Evolutionary conservation across 345 rosid species (phyloP).

Genomic region (Camelina laxa): DNA sequence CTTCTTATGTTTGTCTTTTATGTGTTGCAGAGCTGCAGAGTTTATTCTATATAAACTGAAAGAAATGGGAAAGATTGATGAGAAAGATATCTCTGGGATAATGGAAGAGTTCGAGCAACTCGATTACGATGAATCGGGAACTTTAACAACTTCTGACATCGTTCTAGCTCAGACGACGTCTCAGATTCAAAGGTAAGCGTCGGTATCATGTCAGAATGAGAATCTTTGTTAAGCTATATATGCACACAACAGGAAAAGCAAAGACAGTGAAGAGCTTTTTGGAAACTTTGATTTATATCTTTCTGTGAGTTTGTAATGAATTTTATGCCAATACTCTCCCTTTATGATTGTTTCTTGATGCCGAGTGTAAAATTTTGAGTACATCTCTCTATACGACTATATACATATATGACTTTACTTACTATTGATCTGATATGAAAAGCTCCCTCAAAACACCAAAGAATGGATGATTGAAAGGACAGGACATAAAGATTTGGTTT

Average conservation of each 20-base stretch:
- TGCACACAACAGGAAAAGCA: conserved; percentile 4
- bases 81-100: conserved; percentile 62
- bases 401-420: background rate
- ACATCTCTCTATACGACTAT: background rate
- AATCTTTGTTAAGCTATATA: background rate
- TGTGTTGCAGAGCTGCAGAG: conserved; percentile 56
- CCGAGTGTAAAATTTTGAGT: conserved; percentile 17
- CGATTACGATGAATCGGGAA: conserved; percentile 59
- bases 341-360: conserved; percentile 16
- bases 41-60: conserved; percentile 74
- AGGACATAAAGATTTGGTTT: background rate
- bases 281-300: background rate
- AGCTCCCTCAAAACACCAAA: background rate
- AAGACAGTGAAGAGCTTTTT: conserved; percentile 5
- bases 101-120: conserved; percentile 79
- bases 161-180: conserved; percentile 39
- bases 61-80: conserved; percentile 87
- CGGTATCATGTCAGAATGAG: background rate
- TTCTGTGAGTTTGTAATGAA: background rate
- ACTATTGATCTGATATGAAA: background rate
- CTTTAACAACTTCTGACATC: conserved; percentile 42
- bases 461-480: background rate
- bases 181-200: conserved; percentile 30
- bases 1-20: background rate
- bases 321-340: conserved; percentile 1